Evolutionary conservation across 805 yeast genomes (phyloP), one percentile per base, ranked within the genome.

Genomic region (Saturnispora ahearnii): DNA sequence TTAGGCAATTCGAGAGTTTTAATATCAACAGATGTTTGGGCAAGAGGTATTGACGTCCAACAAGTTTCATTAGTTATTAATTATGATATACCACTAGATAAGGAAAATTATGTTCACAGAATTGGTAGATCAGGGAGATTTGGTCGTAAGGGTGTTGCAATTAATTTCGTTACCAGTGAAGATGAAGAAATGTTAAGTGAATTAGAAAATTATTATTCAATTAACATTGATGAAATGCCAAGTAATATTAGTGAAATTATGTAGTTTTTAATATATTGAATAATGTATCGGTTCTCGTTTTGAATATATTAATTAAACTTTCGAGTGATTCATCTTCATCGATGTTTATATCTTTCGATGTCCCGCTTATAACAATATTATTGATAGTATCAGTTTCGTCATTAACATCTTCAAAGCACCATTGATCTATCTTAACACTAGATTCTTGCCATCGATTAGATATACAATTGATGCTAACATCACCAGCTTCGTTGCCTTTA

Each of bases 121-220:
- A 91, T 91, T 59, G 99, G 99, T 69, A 84, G 99, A 70, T 89
- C 96, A 59, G 99, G 98, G 57, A 82, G 99, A 67, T 91, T 91
- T 74, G 99, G 99, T 60, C 82, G 99, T 72, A 91, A 90, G 76
- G 99, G 96, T 76, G 95, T 86, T 62, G 97, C 99, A 52, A 87
- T 91, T 69, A 93, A 90, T 76, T 85, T 93, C 61, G 82, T 89
- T 62, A 88, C 97, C 51, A 75, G 73, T 57, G 83, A 82, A 46
- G 98, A 93, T 68, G 76, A 75, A 56, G 77, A 74, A 48, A 79
- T 77, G 65, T 75, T 91, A 74, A 78, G 81, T 65, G 96, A 82
- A 58, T 71, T 85, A 57, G 89, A 84, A 64, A 73, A 72, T 65
- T 79, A 79, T 74, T 86, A 86, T 73, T 76, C 83, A 51, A 82